Conservation (phyloP, 768 basidiomycete species). For the Boletus bicolor region DNA sequence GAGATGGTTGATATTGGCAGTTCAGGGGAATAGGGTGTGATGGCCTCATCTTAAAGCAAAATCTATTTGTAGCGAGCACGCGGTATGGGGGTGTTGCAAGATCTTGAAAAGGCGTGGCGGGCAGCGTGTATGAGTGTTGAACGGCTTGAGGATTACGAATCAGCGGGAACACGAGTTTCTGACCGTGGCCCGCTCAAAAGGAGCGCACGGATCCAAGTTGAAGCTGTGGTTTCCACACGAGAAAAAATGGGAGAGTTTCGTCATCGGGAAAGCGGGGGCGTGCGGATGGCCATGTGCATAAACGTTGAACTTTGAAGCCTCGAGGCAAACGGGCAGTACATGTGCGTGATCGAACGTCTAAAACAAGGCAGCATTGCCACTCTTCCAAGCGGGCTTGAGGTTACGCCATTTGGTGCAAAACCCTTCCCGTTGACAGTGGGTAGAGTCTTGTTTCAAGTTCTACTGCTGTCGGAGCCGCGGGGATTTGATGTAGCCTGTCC, state of each 20-base stretch:
- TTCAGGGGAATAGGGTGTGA: constrained; percentile 23
- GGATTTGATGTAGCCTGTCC: not conserved
- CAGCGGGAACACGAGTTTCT: constrained; percentile 28
- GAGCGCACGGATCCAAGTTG: constrained; percentile 16
- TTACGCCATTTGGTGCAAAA: not conserved
- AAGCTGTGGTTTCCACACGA: constrained; percentile 20
- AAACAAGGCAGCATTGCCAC: constrained; percentile 2
- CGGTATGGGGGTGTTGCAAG: constrained; percentile 26
- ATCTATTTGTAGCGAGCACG: constrained; percentile 25
- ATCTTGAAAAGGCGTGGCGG: constrained; percentile 30
- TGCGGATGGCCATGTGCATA: not conserved
- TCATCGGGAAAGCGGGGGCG: constrained; percentile 5
- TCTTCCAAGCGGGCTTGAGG: too few species aligned
- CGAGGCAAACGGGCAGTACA: constrained; percentile 22
- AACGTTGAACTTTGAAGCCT: constrained; percentile 8
- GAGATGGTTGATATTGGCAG: constrained; percentile 26
- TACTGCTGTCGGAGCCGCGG: not conserved
- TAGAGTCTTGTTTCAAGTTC: not conserved
- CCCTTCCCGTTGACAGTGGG: not conserved
- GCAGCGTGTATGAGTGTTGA: constrained; percentile 21
- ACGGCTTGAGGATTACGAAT: constrained; percentile 10
- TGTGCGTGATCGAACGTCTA: not conserved
- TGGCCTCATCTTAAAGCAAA: constrained; percentile 29
- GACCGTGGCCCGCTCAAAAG: constrained; percentile 23
- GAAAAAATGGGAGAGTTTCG: constrained; percentile 15